phyloP scores from a whole-genome alignment of 2,329 filamentous ascomycete genomes.

The Nigrospora osmanthi region DNA sequence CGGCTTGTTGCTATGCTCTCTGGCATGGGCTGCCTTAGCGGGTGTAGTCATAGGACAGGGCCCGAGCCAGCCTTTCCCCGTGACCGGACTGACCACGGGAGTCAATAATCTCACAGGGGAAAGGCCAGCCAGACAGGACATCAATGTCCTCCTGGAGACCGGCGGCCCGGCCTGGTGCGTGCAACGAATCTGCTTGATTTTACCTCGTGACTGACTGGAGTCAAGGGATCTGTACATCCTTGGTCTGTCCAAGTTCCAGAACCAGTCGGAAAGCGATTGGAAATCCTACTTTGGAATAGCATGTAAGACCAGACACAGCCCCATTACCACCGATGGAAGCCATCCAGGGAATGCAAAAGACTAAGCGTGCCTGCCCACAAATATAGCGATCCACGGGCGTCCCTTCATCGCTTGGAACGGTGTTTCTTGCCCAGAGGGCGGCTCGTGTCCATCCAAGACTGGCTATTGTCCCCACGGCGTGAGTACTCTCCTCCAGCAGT shows the following conservation, averaged over 20 bases:
- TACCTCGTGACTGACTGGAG: slow-evolving; percentile 1
- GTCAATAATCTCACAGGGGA: slow-evolving; percentile 23
- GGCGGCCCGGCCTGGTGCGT: slow-evolving; percentile 17
- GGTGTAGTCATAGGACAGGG: not conserved
- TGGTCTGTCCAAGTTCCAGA: slow-evolving; percentile 34
- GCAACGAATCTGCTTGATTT: not conserved
- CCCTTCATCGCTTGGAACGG: slow-evolving; percentile 33
- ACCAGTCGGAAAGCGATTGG: slow-evolving; percentile 28
- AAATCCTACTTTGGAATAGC: slow-evolving; percentile 42
- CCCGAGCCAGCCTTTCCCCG: slow-evolving; percentile 8
- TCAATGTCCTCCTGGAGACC: slow-evolving; percentile 33
- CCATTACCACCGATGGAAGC: not conserved
- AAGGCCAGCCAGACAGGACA: slow-evolving; percentile 36
- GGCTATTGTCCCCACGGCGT: slow-evolving; percentile 30
- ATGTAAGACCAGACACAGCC: slow-evolving; percentile 23
- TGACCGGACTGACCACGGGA: slow-evolving; percentile 16
- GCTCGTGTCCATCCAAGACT: not conserved
- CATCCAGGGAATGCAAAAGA: not conserved
- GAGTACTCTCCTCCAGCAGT: slow-evolving; percentile 10
- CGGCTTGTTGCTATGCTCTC: too few relatives aligned
- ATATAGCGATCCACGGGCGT: slow-evolving; percentile 19
- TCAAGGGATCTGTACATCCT: slow-evolving; percentile 41
- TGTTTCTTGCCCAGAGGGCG: slow-evolving; percentile 25
- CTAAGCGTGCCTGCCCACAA: not conserved
- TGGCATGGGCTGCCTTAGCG: too few relatives aligned